Evolutionary conservation across 257 asterid genomes (phyloP), one percentile per base, ranked within the genome.

Genomic region (Solanum chiquidenum): DNA sequence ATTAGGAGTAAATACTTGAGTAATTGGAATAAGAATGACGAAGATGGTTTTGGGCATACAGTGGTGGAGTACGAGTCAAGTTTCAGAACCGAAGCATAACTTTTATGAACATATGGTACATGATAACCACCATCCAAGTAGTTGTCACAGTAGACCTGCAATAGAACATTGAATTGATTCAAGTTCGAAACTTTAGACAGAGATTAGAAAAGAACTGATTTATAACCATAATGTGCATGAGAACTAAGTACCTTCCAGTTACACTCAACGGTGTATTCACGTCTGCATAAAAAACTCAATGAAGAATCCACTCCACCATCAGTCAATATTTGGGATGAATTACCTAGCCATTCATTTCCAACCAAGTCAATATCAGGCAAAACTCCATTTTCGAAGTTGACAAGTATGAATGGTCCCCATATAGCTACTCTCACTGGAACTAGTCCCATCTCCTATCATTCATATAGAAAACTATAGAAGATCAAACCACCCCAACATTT

Each of bases 71-170:
- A 94, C 2, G 98, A 91, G 87, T 94, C 98, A 16, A 95, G 95
- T 87, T 92, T 92, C 87, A 96, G 98, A 87, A 93, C 94, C 72
- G 96, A 93, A 23, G 99, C 95, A 88, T 94, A 97, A 52, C 90
- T 92, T 92, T 93, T 96, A 91, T 96, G 99, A 79, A 98, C 98
- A 86, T 93, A 93, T 12, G 98, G 98, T 37, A 96, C 96, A 69
- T 96, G 99, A 89, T 95, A 95, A 84, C 98, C 98, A 33, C 98
- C 99, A 86, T 96, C 99, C 89, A 95, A 92, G 91, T 95, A 95
- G 92, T 96, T 96, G 91, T 95, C 98, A 18, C 98, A 94, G 91
- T 95, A 96, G n/a, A 95, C 99, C 99, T 96, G 92, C 90, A 91
- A 68, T 74, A 44, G 52, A 88, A 73, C 16, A 75, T 25, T 11